phyloP scores from a whole-genome alignment of 495 filamentous ascomycete genomes.

The Tuber umbilicatum region DNA sequence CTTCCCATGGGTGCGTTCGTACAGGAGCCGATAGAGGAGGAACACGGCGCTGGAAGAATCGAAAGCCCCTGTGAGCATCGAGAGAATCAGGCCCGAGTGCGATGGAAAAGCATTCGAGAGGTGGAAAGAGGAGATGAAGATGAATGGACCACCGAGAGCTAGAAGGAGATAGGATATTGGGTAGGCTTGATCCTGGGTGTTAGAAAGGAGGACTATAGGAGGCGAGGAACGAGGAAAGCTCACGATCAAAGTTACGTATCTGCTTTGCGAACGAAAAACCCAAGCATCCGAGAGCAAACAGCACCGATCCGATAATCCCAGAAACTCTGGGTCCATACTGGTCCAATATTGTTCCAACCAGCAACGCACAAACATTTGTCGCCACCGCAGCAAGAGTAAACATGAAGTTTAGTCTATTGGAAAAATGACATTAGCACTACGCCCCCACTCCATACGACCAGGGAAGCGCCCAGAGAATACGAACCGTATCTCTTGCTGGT shows the following conservation, averaged over 20 bases:
- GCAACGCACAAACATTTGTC: constrained; percentile 65
- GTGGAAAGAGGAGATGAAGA: constrained; percentile 87
- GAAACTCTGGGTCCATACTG: constrained; percentile 71
- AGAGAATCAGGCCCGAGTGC: constrained; percentile 78
- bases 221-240: not conserved
- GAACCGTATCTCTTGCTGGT: constrained; percentile 67
- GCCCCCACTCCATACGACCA: not conserved
- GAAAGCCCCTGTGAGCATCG: constrained; percentile 80
- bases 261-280: constrained; percentile 62
- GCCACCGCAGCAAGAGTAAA: constrained; percentile 86
- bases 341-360: constrained; percentile 80
- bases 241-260: constrained; percentile 48
- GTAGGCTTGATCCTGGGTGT: constrained; percentile 22
- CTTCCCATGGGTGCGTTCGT: constrained; percentile 53
- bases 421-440: not conserved
- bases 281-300: constrained; percentile 62
- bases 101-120: constrained; percentile 84
- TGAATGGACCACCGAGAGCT: constrained; percentile 78
- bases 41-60: constrained; percentile 86
- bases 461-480: constrained; percentile 9
- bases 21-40: constrained; percentile 72
- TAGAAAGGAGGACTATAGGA: not conserved
- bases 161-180: constrained; percentile 60
- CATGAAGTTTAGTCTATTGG: constrained; percentile 67
- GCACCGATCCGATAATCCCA: constrained; percentile 63